A percentile compares a stretch with the other conserved stretches of the same genome.
These are phyloP conservation scores for Glonium stellatum DNA, from an alignment of 495 filamentous ascomycete species.

Conservation along the genomic window DNA sequence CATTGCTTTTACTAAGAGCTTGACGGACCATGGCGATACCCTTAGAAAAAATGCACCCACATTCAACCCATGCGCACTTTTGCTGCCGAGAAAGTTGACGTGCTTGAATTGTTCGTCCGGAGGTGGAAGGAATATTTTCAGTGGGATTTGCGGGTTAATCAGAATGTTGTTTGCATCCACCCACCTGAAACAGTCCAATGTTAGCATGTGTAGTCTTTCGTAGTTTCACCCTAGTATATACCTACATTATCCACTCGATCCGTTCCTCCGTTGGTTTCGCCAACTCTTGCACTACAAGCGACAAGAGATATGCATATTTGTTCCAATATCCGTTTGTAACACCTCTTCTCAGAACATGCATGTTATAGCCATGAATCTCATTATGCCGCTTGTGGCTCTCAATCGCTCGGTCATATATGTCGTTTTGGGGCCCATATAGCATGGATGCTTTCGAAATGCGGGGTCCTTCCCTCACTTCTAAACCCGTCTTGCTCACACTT, in stretches of 20 bases:
- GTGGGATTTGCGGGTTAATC: constrained; percentile 40
- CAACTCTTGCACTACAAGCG: constrained; percentile 40
- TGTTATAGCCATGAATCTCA: constrained; percentile 35
- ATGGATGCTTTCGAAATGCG: neutral
- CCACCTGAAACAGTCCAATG: constrained; percentile 32
- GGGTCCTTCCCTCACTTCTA: neutral
- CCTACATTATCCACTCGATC: constrained; percentile 43
- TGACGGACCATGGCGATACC: constrained; percentile 37
- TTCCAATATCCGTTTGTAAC: constrained; percentile 39
- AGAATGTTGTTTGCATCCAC: constrained; percentile 42
- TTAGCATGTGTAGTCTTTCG: neutral
- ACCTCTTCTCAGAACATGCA: constrained; percentile 37
- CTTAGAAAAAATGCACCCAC: constrained; percentile 22
- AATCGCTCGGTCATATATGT: constrained; percentile 40
- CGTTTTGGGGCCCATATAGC: constrained; percentile 5
- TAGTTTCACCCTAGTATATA: neutral
- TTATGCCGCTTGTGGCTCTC: constrained; percentile 39
- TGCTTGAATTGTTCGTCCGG: constrained; percentile 30
- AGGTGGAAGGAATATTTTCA: constrained; percentile 43
- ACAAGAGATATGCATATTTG: constrained; percentile 40
- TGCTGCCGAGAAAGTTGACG: constrained; percentile 38
- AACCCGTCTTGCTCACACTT: neutral
- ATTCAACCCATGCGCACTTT: constrained; percentile 14
- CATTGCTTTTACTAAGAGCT: constrained; percentile 36
- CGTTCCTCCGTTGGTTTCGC: constrained; percentile 35